A percentile compares a stretch with the other conserved stretches of the same genome.
Conservation (phyloP, 1,284 basidiomycete genomes). For the Bondarzewia mesenterica region DNA sequence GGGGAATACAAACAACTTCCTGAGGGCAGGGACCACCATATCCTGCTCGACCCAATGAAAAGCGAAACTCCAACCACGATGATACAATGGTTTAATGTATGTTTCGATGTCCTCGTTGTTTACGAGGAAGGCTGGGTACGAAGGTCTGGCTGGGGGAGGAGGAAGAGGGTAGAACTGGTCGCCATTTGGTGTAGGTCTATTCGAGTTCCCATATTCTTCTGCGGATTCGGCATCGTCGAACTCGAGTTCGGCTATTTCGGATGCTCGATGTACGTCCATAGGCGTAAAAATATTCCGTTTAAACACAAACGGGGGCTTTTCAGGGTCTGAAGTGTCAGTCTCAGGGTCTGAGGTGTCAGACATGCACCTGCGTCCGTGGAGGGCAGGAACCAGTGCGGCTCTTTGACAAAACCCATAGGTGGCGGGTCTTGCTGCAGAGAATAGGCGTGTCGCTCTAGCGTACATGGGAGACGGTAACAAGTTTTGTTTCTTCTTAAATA, state of each 20-base stretch:
- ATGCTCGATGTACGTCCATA: too few relatives aligned
- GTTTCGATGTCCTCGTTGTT: background rate
- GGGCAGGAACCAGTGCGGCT: background rate
- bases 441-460: background rate
- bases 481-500: too few relatives aligned
- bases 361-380: background rate
- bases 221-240: background rate
- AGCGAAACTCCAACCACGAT: slow-evolving; percentile 1
- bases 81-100: background rate
- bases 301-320: too few relatives aligned
- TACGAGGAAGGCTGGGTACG: background rate
- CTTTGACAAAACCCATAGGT: background rate
- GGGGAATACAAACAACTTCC: background rate
- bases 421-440: background rate
- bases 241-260: background rate
- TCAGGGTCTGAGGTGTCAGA: background rate
- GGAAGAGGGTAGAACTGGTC: background rate
- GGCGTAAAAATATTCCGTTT: too few relatives aligned
- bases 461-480: too few relatives aligned
- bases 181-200: background rate
- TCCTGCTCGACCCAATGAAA: background rate
- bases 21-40: background rate
- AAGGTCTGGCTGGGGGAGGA: background rate
- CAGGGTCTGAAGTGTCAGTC: background rate
- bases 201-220: background rate